Evolutionary conservation across 352 stramenopile species (phyloP), one percentile per base, ranked within the genome.

Genomic region (Blastocystis sp.): DNA sequence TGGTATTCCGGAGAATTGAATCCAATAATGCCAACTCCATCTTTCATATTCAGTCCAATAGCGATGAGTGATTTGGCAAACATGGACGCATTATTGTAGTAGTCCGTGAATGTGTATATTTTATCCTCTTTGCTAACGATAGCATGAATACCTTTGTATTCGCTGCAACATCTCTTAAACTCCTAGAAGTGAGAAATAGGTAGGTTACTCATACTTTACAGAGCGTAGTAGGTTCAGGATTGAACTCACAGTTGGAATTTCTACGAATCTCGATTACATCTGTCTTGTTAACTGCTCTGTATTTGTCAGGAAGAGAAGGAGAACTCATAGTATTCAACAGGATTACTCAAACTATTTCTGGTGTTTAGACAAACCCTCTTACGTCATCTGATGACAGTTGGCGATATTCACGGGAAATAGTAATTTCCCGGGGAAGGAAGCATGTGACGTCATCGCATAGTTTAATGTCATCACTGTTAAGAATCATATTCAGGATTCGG

Each of bases 1-100:
- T 95, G 91, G 95, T 96, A 98, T 89, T 98, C 94, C 0, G 94
- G 94, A 75, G 93, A 93, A 91, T 96, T 97, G 90, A 95, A 95
- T 53, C 94, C 94, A 80, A 96, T 95, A 90, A 97, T 96, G 90
- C 91, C 94, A 58, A 96, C 93, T 78, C 91, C 93, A 73, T 95
- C 91, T 89, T 94, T 95, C 56, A 90, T 92, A 57, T 94, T 88
- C 0, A 96, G 73, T 2, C 93, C 93, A 24, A 95, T 57, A 70
- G 94, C 90, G 42, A 96, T 42, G 56, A 96, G 90, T 51, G 90
- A 91, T 91, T 96, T 96, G 89, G 92, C 94, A 87, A 79, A 89
- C 5, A 35, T 35, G 15, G 76, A 11, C 9, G 78, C 78, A 27
- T 89, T 76, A 4, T 51, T 17, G 24, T 79, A 89, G 66, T 89